Evolutionary conservation across 106 monocot species (phyloP), one percentile per base, ranked within the genome.

Genomic region (Xerophyta viscosa): DNA sequence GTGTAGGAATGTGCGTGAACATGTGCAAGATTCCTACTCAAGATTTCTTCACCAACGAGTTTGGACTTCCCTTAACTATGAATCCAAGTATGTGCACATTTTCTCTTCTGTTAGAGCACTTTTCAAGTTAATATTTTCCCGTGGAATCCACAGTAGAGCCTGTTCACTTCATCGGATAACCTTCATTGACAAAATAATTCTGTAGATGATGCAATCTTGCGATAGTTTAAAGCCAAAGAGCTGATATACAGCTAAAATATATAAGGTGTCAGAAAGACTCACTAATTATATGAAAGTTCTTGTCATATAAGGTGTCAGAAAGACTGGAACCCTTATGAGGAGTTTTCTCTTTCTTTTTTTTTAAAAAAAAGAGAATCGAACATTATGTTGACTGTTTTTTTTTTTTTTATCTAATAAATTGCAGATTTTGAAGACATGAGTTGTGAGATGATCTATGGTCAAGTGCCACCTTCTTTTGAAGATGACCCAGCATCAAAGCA

Each of bases 361-460:
- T 8, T 28, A 37, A n/a, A 8, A 20, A 0, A 1, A 2, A 1
- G 17, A 36, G 11, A 36, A 11, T 5, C 11, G 33, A 36, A 6
- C 5, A 6, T 36, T 5, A 6, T 36, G 33, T 36, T 36, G 5
- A 36, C 33, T 36, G 11, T 36, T 36, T 36, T 36, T 36, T 6
- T 36, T 36, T 36, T 11, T 6, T 36, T 36, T n/a, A n/a, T n/a
- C n/a, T n/a, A n/a, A n/a, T n/a, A n/a, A n/a, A 36, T 11, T 61
- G 59, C 70, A 93, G 92, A 96, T 84, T 96, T 96, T 65, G 94
- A 96, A 76, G 94, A 96, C 56, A 96, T 96, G 94, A 96, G 94
- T 53, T 96, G 94, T 68, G 94, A 96, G 12, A 96, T 96, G 94
- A 61, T 96, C 31, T 96, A 88, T 64, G 94, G 94, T 3, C 94